Base-by-base conservation (phyloP, 129 eudicot genomes). In the Flaveria bidentis region DNA sequence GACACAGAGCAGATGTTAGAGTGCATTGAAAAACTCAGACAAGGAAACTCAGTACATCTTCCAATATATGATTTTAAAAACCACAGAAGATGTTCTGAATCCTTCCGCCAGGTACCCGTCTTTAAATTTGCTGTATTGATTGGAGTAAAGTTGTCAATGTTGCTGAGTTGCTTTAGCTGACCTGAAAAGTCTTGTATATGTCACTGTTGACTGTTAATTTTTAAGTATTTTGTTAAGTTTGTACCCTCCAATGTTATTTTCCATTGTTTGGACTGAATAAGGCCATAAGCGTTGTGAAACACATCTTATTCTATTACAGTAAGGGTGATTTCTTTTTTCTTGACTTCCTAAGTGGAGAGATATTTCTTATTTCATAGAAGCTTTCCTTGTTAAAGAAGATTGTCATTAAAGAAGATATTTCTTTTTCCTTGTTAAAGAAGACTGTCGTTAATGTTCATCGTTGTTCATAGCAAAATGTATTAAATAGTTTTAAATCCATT, bases 1-100 rank as follows among this genome's bases (percentile, higher is more conserved):
- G 99, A 94, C 82, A 94, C 99, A 10, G 99, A 91, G 82, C 96
- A 94, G 80, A 90, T 94, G 77, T 80, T 94, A 58, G 99, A 94
- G 76, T 94, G 99, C 20, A 72, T 86, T 61, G 93, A 83, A 39
- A 85, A 82, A 84, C 97, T 94, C 77, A 85, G 71, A 79, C 75
- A 74, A 71, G 97, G 97, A 67, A 91, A 91, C 36, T 77, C 91
- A 7, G 97, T 94, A 65, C 97, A 94, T 4, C 88, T 94, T 78
- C 99, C 99, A 23, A 89, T 91, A 50, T 94, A 94, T 81, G 97
- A 94, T 82, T 94, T 94, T 51, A 91, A 91, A 83, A 91, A 83
- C 50, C 99, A 94, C 84, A 91, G 91, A 47, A 87, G 97, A 83
- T 73, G 88, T 63, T 76, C 87, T 41, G 99, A 94, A 25, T 86